Percentiles rank a stretch among this genome's conserved stretches.
These are phyloP conservation scores for Ogataea methanolica DNA, from an alignment of 805 yeast species.

Conservation along the genomic window DNA sequence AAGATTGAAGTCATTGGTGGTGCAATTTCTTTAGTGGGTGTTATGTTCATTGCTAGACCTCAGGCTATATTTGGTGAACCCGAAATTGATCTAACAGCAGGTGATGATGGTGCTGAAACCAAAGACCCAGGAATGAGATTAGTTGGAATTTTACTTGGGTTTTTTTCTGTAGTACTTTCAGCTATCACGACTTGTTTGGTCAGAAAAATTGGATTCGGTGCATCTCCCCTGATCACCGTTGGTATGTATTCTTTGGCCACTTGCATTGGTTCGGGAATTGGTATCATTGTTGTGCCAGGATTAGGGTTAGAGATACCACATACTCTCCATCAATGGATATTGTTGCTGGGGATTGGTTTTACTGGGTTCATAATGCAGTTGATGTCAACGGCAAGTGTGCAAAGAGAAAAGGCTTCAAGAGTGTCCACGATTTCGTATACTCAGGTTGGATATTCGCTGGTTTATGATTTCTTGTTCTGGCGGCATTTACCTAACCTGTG, in stretches of 20 bases:
- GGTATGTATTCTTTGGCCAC: constrained; percentile 62
- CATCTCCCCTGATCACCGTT: constrained; percentile 71
- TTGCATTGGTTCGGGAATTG: constrained; percentile 44
- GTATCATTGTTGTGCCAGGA: constrained; percentile 48
- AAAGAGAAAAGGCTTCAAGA: constrained; percentile 31
- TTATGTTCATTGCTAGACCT: constrained; percentile 72
- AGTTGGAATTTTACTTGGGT: constrained; percentile 52
- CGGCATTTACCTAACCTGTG: constrained; percentile 61
- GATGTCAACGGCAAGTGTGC: constrained; percentile 45
- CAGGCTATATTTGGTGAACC: constrained; percentile 50
- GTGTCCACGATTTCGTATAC: constrained; percentile 66
- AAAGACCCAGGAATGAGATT: constrained; percentile 32
- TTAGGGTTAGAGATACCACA: constrained; percentile 53
- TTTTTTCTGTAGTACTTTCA: constrained; percentile 61
- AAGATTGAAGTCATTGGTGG: constrained; percentile 61
- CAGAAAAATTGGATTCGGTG: constrained; percentile 62
- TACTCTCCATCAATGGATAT: constrained; percentile 52
- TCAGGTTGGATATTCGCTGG: constrained; percentile 64
- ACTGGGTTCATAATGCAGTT: constrained; percentile 77
- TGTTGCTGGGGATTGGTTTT: constrained; percentile 54
- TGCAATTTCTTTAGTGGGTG: constrained; percentile 60
- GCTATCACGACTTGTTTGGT: constrained; percentile 59
- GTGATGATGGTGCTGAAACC: constrained; percentile 16
- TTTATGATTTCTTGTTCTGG: constrained; percentile 69
- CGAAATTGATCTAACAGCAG: not conserved